A percentile compares a stretch with the other conserved stretches of the same genome.
Conservation (phyloP, 176 grass and related monocot genomes). For the Urochloa ruziziensis region DNA sequence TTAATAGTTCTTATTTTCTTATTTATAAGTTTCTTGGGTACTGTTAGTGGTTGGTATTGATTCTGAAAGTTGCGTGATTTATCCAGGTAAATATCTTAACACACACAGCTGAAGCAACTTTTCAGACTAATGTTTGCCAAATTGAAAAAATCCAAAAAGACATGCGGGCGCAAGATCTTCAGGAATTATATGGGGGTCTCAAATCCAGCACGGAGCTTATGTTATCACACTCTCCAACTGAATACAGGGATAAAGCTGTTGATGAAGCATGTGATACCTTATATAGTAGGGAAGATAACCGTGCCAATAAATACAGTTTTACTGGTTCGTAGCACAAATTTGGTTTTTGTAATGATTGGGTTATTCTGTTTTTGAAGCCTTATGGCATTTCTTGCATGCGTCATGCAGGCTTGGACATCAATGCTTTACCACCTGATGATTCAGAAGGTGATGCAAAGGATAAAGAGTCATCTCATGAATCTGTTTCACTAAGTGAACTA, state of each 20-base stretch:
- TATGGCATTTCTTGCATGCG: background rate
- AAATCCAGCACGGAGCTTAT: background rate
- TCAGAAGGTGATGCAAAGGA: background rate
- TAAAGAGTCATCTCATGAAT: background rate
- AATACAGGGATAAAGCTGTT: slow-evolving; percentile 24
- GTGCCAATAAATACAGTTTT: background rate
- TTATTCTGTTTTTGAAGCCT: background rate
- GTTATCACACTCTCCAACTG: slow-evolving; percentile 5
- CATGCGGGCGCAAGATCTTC: slow-evolving; percentile 46
- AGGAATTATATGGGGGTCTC: slow-evolving; percentile 25
- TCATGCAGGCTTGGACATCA: slow-evolving; percentile 37
- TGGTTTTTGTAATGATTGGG: background rate
- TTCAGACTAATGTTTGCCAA: background rate
- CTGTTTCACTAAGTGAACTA: slow-evolving; percentile 19
- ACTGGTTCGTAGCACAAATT: background rate
- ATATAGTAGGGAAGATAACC: slow-evolving; percentile 17
- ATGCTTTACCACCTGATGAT: slow-evolving; percentile 26
- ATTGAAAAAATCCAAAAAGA: slow-evolving; percentile 46
- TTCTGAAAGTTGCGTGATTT: slow-evolving; percentile 18
- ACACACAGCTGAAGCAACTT: slow-evolving; percentile 52
- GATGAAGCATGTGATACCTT: background rate
- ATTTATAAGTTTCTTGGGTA: background rate
- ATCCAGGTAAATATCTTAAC: slow-evolving; percentile 74
- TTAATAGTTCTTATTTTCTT: background rate
- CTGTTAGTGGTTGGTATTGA: background rate